A percentile compares a stretch with the other conserved stretches of the same genome.
phyloP scores from a whole-genome alignment of 2,329 filamentous ascomycete species.

The Alternaria atra region DNA sequence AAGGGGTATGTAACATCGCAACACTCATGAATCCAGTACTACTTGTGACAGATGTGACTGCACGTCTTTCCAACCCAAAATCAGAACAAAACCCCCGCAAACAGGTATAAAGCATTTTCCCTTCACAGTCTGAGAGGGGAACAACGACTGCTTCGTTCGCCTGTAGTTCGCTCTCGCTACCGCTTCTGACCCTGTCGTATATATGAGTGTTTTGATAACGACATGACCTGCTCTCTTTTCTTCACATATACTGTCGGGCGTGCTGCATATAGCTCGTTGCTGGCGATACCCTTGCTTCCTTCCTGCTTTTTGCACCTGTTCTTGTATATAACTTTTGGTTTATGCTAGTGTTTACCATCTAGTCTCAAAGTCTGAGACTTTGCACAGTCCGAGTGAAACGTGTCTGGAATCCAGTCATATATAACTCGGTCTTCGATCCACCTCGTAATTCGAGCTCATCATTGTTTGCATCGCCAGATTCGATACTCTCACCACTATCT shows the following conservation, averaged over 20 bases:
- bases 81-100: not conserved
- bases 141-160: not conserved
- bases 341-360: not conserved
- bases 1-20: not conserved
- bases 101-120: slow-evolving; percentile 3
- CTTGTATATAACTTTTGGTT: not conserved
- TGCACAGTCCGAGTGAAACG: not conserved
- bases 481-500: not conserved
- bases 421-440: not conserved
- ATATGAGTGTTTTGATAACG: not conserved
- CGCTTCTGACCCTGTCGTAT: not conserved
- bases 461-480: not conserved
- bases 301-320: slow-evolving; percentile 1
- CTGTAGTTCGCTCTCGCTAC: not conserved
- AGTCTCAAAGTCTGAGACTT: not conserved
- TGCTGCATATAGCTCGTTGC: not conserved
- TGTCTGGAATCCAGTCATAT: not conserved
- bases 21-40: slow-evolving; percentile 8
- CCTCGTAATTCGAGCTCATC: not conserved
- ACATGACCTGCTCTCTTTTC: not conserved
- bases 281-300: not conserved
- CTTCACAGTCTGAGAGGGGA: not conserved
- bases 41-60: slow-evolving; percentile 10
- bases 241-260: slow-evolving; percentile 3
- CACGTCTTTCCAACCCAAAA: slow-evolving; percentile 1